A percentile compares a stretch with the other conserved stretches of the same genome.
Evolutionary conservation across 1,284 basidiomycete species (phyloP).

Genomic region (Golubevia sp.): DNA sequence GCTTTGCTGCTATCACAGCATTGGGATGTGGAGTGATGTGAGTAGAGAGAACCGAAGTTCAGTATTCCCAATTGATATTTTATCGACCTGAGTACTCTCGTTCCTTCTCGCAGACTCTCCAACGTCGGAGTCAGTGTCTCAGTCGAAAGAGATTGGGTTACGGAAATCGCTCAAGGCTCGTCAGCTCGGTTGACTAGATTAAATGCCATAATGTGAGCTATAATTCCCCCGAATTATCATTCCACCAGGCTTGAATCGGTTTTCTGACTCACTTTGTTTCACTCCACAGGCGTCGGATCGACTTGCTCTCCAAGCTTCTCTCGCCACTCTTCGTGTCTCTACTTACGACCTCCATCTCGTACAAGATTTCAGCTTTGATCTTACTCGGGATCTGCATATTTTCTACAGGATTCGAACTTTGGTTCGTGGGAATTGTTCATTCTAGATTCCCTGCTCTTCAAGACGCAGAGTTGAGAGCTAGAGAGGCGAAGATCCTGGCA

Average conservation of each 20-base stretch:
- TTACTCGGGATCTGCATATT: constrained; percentile 25
- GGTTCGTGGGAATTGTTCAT: constrained; percentile 36
- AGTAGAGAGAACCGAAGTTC: not conserved
- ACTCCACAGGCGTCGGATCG: constrained; percentile 66
- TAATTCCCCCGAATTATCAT: constrained; percentile 54
- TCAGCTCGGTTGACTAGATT: constrained; percentile 42
- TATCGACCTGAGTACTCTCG: constrained; percentile 15
- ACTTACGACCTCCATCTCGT: constrained; percentile 61
- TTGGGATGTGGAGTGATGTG: constrained; percentile 57
- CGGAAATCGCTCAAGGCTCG: constrained; percentile 61
- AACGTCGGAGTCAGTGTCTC: constrained; percentile 66
- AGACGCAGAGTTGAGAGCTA: constrained; percentile 15
- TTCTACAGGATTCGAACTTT: constrained; percentile 33
- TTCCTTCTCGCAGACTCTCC: constrained; percentile 64
- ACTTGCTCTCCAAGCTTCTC: constrained; percentile 68
- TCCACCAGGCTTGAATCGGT: constrained; percentile 7
- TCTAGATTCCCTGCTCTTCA: constrained; percentile 26
- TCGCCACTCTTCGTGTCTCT: constrained; percentile 69
- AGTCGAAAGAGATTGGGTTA: constrained; percentile 70
- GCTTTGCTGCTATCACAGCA: constrained; percentile 64
- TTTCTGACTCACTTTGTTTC: constrained; percentile 52
- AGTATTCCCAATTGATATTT: no score
- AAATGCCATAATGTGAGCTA: constrained; percentile 43
- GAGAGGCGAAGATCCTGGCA: no score
- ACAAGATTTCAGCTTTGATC: constrained; percentile 25